A percentile compares a stretch with the other conserved stretches of the same genome.
Evolutionary conservation across 176 grass and related monocot genomes (phyloP).

Genomic region (Rhynchospora breviuscula): DNA sequence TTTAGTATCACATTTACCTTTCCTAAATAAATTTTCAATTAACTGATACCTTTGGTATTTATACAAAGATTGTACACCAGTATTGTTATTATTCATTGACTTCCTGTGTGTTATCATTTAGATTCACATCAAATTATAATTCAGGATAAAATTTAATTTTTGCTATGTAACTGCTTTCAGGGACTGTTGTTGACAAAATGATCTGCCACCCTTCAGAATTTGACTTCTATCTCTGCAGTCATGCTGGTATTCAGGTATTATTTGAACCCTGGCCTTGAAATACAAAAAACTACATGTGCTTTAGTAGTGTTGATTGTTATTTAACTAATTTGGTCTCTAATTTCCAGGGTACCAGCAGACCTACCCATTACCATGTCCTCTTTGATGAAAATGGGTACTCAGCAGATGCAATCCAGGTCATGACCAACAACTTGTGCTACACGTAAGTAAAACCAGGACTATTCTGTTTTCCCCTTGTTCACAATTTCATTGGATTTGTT

Average conservation of each 20-base stretch:
- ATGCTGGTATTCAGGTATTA: constrained; percentile 76
- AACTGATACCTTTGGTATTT: neutral
- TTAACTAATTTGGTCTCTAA: neutral
- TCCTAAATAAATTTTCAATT: neutral
- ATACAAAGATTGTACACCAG: neutral
- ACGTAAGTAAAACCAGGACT: constrained; percentile 34
- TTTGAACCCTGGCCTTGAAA: neutral
- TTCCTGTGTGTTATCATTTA: neutral
- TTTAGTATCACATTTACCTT: neutral
- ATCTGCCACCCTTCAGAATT: constrained; percentile 88
- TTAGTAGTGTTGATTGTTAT: neutral
- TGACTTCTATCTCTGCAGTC: constrained; percentile 91
- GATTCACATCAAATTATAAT: neutral
- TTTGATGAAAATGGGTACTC: constrained; percentile 63
- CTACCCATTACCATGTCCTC: constrained; percentile 79
- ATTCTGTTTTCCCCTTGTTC: neutral
- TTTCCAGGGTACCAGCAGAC: constrained; percentile 68
- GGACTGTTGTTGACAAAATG: constrained; percentile 64
- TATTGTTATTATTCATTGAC: neutral
- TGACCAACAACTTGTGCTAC: constrained; percentile 84
- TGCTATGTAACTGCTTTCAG: constrained; percentile 16
- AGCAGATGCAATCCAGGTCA: constrained; percentile 57
- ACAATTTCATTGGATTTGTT: neutral
- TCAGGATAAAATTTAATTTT: constrained; percentile 1
- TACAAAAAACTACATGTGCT: neutral